phyloP scores from a whole-genome alignment of 75 land plant genomes.

The Cunninghamia lanceolata region DNA sequence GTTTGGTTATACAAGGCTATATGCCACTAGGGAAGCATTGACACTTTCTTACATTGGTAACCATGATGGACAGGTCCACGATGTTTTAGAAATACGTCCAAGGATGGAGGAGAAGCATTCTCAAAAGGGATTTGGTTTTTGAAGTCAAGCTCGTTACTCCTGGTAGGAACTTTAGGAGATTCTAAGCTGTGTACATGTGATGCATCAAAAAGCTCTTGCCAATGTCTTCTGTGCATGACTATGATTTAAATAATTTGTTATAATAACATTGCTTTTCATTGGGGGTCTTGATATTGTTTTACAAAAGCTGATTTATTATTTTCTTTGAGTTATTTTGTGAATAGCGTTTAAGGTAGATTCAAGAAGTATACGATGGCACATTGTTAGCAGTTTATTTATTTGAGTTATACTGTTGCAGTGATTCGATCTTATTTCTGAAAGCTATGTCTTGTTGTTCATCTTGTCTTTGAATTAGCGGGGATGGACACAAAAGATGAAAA shows the following conservation, averaged over 20 bases:
- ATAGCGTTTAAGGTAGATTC: neutral
- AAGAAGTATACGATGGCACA: neutral
- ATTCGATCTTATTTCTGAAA: neutral
- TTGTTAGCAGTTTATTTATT: neutral
- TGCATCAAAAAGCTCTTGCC: neutral
- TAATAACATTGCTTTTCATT: neutral
- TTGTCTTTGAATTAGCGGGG: neutral
- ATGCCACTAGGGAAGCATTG: slow-evolving; percentile 62
- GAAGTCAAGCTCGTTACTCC: slow-evolving; percentile 14
- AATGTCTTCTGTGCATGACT: neutral
- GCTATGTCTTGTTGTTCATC: neutral
- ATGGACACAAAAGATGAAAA: neutral
- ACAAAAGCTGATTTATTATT: neutral
- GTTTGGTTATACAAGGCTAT: slow-evolving; percentile 77
- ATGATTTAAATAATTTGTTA: neutral
- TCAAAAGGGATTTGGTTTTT: slow-evolving; percentile 11
- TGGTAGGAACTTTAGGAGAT: slow-evolving; percentile 13
- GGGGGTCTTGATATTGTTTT: neutral
- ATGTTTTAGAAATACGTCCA: slow-evolving; percentile 54
- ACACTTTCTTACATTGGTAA: slow-evolving; percentile 75
- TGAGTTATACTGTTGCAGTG: neutral
- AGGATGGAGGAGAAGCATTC: slow-evolving; percentile 18
- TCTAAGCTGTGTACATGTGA: neutral
- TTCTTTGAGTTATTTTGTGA: neutral
- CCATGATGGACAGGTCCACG: slow-evolving; percentile 87